Percentiles rank a stretch among this genome's conserved stretches.
These are phyloP conservation scores for Eucalyptus curtisii DNA, from an alignment of 345 rosid genomes.

Conservation along the genomic window DNA sequence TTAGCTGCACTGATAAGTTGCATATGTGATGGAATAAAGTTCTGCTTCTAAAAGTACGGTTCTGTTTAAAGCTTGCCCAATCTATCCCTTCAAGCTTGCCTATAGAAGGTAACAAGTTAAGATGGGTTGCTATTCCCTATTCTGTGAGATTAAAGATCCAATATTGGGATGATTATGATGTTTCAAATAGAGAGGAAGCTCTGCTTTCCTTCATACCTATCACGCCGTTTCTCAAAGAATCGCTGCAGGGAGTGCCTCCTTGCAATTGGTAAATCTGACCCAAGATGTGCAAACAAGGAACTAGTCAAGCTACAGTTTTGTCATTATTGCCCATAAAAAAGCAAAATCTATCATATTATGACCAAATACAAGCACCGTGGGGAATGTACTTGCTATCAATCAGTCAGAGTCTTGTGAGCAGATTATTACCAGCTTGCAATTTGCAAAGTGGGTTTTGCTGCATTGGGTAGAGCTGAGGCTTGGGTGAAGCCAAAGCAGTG, in stretches of 20 bases:
- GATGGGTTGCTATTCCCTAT: background rate
- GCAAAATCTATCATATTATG: background rate
- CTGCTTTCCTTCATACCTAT: slow-evolving; percentile 38
- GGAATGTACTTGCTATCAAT: background rate
- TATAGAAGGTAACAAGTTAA: background rate
- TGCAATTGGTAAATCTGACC: slow-evolving; percentile 67
- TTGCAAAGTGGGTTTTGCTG: slow-evolving; percentile 48
- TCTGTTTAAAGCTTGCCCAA: background rate
- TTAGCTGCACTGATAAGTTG: background rate
- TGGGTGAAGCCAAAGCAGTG: slow-evolving; percentile 42
- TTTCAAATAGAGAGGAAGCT: background rate
- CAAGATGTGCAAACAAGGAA: background rate
- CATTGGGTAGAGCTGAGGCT: slow-evolving; percentile 25
- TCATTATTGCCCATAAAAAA: background rate
- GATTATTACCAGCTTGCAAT: slow-evolving; percentile 57
- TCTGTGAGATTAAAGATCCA: background rate
- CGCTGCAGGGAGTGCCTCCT: slow-evolving; percentile 89
- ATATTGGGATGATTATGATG: background rate
- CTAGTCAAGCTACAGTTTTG: background rate
- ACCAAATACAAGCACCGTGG: background rate
- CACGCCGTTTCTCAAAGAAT: slow-evolving; percentile 83
- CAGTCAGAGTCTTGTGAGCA: background rate
- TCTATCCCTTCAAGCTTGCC: background rate
- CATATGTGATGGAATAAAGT: background rate
- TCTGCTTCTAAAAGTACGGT: background rate